These are phyloP conservation scores for Adansonia rubrostipa DNA, from an alignment of 441 rosid genomes.

Conservation along the genomic window DNA sequence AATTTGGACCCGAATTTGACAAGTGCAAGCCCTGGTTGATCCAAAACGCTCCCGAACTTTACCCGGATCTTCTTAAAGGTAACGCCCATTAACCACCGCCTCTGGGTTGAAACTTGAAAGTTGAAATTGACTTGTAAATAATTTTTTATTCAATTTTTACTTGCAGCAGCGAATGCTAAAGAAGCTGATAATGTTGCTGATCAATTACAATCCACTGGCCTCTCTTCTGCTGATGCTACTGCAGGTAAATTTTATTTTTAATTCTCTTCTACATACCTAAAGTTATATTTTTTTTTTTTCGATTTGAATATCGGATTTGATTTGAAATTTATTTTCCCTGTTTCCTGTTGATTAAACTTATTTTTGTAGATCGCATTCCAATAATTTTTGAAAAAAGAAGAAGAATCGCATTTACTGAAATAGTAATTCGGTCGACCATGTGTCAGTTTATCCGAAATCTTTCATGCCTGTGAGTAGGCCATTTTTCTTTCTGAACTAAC, in stretches of 20 bases:
- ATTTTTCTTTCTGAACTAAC: not conserved
- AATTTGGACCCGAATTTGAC: conserved; percentile 67
- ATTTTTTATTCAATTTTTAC: not conserved
- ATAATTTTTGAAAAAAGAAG: not conserved
- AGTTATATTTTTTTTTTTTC: not conserved
- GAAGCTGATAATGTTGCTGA: conserved; percentile 56
- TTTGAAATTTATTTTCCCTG: not conserved
- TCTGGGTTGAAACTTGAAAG: not conserved
- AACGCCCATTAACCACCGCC: conserved; percentile 2
- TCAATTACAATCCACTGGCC: conserved; percentile 43
- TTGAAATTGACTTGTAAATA: not conserved
- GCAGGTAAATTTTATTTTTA: conserved; percentile 37
- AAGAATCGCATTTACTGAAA: not conserved
- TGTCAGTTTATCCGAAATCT: not conserved
- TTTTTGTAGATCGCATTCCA: conserved; percentile 10
- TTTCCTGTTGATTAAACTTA: not conserved
- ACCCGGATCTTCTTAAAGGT: conserved; percentile 62
- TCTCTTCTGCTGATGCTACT: conserved; percentile 37
- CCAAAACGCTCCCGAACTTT: conserved; percentile 65
- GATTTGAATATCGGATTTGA: not conserved
- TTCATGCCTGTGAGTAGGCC: not conserved
- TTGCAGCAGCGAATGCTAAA: conserved; percentile 45
- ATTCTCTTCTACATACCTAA: not conserved
- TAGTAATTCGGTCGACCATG: not conserved
- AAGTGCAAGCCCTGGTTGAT: conserved; percentile 76